Evolutionary conservation across 2,329 filamentous ascomycete genomes (phyloP).

Genomic region (Monosporascus sp.): DNA sequence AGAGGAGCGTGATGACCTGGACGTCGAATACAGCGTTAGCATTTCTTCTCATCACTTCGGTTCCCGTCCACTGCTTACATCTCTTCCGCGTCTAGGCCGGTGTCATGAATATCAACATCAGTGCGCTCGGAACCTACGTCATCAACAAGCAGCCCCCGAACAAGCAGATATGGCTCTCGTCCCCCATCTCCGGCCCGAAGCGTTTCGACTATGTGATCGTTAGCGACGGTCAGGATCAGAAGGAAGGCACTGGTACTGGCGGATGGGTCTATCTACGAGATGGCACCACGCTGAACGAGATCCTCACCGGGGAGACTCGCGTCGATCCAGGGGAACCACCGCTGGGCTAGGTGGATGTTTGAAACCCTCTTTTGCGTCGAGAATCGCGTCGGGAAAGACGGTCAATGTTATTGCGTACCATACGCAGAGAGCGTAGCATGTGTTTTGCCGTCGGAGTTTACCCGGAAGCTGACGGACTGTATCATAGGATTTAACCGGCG

Average conservation of each 20-base stretch:
- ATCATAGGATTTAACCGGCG: not conserved
- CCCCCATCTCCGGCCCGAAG: constrained; percentile 85
- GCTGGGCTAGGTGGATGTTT: not conserved
- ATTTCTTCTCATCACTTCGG: constrained; percentile 10
- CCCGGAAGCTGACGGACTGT: not conserved
- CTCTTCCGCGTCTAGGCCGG: constrained; percentile 56
- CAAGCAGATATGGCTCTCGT: constrained; percentile 95
- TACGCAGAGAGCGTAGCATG: not conserved
- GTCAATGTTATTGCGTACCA: not conserved
- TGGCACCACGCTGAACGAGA: constrained; percentile 64
- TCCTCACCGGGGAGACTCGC: constrained; percentile 72
- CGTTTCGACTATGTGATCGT: constrained; percentile 83
- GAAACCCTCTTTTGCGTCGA: not conserved
- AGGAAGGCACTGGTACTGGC: constrained; percentile 68
- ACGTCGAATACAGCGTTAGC: constrained; percentile 82
- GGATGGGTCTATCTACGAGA: constrained; percentile 88
- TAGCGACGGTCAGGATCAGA: constrained; percentile 69
- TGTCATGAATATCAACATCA: constrained; percentile 71
- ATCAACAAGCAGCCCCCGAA: constrained; percentile 99
- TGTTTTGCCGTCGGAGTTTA: not conserved
- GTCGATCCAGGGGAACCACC: constrained; percentile 38
- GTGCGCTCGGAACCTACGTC: constrained; percentile 73
- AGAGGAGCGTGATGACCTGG: constrained; percentile 69
- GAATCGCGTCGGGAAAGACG: too few relatives aligned
- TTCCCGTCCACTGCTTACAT: not conserved